Base-by-base conservation (phyloP, 306 rosid genomes). In the Lablab purpureus region DNA sequence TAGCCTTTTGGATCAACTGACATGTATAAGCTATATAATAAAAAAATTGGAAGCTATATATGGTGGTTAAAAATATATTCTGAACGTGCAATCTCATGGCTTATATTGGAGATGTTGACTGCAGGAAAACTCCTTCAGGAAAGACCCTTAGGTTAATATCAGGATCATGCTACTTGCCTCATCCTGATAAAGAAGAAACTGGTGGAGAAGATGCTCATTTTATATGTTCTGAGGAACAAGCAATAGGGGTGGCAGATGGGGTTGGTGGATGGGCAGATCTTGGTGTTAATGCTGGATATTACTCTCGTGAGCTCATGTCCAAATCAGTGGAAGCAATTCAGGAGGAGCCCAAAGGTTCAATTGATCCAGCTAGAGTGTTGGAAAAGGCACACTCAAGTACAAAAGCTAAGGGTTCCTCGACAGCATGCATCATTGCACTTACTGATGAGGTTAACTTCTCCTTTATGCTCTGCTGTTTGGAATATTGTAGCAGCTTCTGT, bases 171-270 rank as follows among this genome's bases (percentile, higher is more conserved):
- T 95, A 89, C 84, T 89, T 95, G 79, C 99, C 99, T 23, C 99
- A 95, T 81, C 99, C 99, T 3, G 96, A 91, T 67, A 96, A 96
- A 85, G 99, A 96, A 83, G 98, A 93, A 59, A 96, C 98, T 59
- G 99, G 99, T 5, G 99, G 99, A 78, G 99, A 96, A 88, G 98
- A 96, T 74, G 99, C 99, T 67, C 99, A 93, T 89, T 96, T 96
- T 71, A 91, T 96, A 73, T 96, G 99, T 82, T 82, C 83, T 22
- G 93, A 96, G 83, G 99, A 93, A 83, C 96, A 93, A 56, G 99
- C 97, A 27, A 64, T 96, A 62, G 99, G 99, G 52, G 97, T 96
- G 87, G 99, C 99, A 6, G 99, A 96, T 82, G 99, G 99, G 78
- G 99, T 96, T 76, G 99, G 99, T 80, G 99, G 99, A 71, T 96